Evolutionary conservation across 208 protist species (phyloP).

Genomic region (Spongospora subterranea): DNA sequence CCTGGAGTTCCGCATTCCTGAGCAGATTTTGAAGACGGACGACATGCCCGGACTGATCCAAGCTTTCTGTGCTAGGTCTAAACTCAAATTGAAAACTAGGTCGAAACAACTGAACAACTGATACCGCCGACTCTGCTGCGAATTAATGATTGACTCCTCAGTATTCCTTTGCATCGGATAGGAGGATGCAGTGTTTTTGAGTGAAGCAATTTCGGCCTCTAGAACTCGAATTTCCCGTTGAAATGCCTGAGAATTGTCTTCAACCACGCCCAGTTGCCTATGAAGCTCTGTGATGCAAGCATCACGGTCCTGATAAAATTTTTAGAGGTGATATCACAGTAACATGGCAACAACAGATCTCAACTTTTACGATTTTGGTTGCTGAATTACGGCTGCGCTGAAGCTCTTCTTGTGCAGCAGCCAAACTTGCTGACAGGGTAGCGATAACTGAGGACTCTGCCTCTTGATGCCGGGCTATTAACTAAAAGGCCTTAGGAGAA

Average conservation of each 20-base stretch:
- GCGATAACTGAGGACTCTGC: background rate
- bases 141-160: too few species aligned
- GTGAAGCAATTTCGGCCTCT: background rate
- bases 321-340: background rate
- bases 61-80: background rate
- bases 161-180: background rate
- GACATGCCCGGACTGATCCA: background rate
- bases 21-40: background rate
- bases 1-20: conserved; percentile 26
- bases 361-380: conserved; percentile 2
- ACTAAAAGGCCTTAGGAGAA: background rate
- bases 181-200: background rate
- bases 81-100: too few species aligned
- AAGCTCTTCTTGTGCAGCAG: conserved; percentile 11
- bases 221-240: conserved; percentile 32
- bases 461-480: background rate
- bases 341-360: background rate
- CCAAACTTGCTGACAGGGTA: background rate
- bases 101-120: too few species aligned
- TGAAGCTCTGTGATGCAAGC: background rate
- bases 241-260: background rate
- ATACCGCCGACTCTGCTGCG: too few species aligned
- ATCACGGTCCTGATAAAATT: conserved; percentile 14
- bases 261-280: background rate
- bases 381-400: background rate